Conservation (phyloP, 2,329 filamentous ascomycete species). For the Trichoderma arundinaceum region DNA sequence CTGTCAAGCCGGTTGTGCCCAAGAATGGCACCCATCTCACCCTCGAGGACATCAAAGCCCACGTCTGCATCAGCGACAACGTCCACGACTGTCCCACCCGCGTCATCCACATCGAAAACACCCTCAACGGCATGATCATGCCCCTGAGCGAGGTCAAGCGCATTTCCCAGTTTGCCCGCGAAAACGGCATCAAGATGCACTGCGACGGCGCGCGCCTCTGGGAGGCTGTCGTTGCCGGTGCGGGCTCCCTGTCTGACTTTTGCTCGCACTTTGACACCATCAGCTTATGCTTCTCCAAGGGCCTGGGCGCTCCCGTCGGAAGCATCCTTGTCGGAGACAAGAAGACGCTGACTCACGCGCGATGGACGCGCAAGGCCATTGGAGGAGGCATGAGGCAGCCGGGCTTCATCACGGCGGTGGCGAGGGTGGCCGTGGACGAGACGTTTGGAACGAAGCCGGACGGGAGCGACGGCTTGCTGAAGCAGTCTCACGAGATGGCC, state of each 20-base stretch:
- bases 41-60: slow-evolving; percentile 73
- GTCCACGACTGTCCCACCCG: slow-evolving; percentile 80
- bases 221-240: slow-evolving; percentile 77
- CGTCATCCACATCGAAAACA: slow-evolving; percentile 86
- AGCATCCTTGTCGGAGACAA: slow-evolving; percentile 68
- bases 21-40: slow-evolving; percentile 75
- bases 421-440: slow-evolving; percentile 67
- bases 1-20: slow-evolving; percentile 69
- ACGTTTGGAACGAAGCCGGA: slow-evolving; percentile 49
- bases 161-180: slow-evolving; percentile 72
- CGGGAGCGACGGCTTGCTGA: slow-evolving; percentile 62
- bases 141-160: slow-evolving; percentile 72
- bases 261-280: slow-evolving; percentile 74
- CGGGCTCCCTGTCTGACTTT: slow-evolving; percentile 70
- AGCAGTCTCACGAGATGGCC: slow-evolving; percentile 65
- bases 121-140: slow-evolving; percentile 78
- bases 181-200: slow-evolving; percentile 71
- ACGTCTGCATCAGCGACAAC: slow-evolving; percentile 69
- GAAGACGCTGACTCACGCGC: slow-evolving; percentile 46
- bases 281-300: slow-evolving; percentile 81
- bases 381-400: slow-evolving; percentile 77
- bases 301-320: slow-evolving; percentile 80
- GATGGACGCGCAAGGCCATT: slow-evolving; percentile 68
- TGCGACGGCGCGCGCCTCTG: slow-evolving; percentile 81
- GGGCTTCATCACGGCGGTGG: slow-evolving; percentile 74